A percentile compares a stretch with the other conserved stretches of the same genome.
Conservation (phyloP, 345 rosid species). For the Dipteronia dyeriana region DNA sequence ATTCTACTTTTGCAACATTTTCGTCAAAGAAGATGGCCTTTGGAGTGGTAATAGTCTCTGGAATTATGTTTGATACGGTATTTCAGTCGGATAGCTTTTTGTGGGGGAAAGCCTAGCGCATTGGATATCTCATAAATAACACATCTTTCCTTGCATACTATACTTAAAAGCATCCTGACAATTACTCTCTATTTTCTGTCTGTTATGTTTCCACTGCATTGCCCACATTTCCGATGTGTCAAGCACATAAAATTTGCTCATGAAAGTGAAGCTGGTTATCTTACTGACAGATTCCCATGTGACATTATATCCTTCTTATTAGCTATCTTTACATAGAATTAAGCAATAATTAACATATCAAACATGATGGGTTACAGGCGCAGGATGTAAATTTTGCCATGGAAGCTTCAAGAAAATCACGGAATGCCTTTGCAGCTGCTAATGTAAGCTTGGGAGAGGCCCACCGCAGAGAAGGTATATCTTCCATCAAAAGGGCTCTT, state of each 20-base stretch:
- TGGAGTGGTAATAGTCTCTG: not conserved
- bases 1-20: not conserved
- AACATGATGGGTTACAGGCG: slow-evolving; percentile 48
- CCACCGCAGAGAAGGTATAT: slow-evolving; percentile 57
- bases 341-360: slow-evolving; percentile 7
- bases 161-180: not conserved
- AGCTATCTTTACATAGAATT: slow-evolving; percentile 4
- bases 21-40: not conserved
- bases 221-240: not conserved
- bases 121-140: not conserved
- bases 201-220: not conserved
- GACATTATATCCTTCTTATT: not conserved
- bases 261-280: not conserved
- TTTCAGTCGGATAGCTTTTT: not conserved
- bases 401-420: slow-evolving; percentile 96
- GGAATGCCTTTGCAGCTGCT: slow-evolving; percentile 64
- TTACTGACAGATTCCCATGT: not conserved
- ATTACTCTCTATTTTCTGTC: not conserved
- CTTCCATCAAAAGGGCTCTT: slow-evolving; percentile 76
- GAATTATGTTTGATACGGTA: not conserved
- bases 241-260: not conserved
- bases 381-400: slow-evolving; percentile 81
- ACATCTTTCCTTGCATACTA: not conserved
- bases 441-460: slow-evolving; percentile 49
- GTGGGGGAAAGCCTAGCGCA: not conserved